Evolutionary conservation across 169 alveolate genomes (phyloP), one percentile per base, ranked within the genome.

Genomic region (Cryptosporidium sp.): DNA sequence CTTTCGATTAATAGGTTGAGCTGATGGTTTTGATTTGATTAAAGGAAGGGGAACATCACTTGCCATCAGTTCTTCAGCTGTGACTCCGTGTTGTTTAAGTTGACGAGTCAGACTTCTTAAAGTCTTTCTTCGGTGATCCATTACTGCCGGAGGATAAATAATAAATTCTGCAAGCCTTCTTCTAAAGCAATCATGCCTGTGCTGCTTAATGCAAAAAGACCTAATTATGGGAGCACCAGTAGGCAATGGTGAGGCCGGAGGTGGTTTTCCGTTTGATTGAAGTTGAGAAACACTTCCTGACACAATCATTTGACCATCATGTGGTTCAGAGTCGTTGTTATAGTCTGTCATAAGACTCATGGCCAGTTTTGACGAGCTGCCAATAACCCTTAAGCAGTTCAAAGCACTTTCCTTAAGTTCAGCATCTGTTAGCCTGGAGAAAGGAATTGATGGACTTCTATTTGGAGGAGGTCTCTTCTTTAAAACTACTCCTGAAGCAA

Each of bases 391-490:
- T 26, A 75, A 43, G 29, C 86, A 75, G 26, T 75, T 75, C 10
- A 75, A 10, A 37, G 86, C 86, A 23, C 74, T n/a, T 37, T 75
- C 65, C 29, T 61, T 75, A 26, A 75, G 73, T 37, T 75, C 62
- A 14, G 8, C 55, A 8, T 75, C 86, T 23, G 29, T 50, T 0
- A 75, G 73, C 35, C 86, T 75, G 4, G 86, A 39, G 18, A 75
- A 75, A 7, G 86, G 86, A 1, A 75, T 75, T n/a, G 48, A 0
- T 4, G 86, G 86, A 10, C 31, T 59, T 37, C 74, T 29, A 61
- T 75, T 75, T 18, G 86, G 86, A 26, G 86, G 86, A 8, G 73
- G 73, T 59, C 86, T 75, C 48, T 75, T 75, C 37, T 43, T 55
- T n/a, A 75, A 9, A 33, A 75, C 58, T 12, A 75, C 43, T 10